phyloP scores from a whole-genome alignment of 1,284 basidiomycete genomes.

The Microbotryum scabiosae region DNA sequence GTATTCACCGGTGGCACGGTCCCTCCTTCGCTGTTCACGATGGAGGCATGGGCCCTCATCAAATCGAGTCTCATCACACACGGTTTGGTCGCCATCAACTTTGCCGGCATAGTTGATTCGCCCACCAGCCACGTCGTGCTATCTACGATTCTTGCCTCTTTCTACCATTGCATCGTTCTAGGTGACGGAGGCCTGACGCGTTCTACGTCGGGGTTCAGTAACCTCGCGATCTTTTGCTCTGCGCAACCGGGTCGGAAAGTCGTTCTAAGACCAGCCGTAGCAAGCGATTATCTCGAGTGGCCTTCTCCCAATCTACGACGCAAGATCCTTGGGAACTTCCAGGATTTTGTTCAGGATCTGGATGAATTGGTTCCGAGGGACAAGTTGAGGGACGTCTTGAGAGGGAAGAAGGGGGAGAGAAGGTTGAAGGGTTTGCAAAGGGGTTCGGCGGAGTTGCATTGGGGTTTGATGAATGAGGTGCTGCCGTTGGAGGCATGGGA shows the following conservation, averaged over 20 bases:
- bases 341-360: slow-evolving; percentile 14
- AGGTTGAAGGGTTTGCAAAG: background rate
- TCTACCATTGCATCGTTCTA: slow-evolving; percentile 68
- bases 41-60: slow-evolving; percentile 69
- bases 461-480: too few relatives aligned
- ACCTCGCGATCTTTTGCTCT: slow-evolving; percentile 29
- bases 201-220: slow-evolving; percentile 6
- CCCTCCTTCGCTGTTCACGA: slow-evolving; percentile 68
- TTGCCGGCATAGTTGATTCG: slow-evolving; percentile 59
- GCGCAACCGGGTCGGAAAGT: background rate
- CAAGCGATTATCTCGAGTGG: slow-evolving; percentile 7
- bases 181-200: slow-evolving; percentile 49
- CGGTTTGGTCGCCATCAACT: slow-evolving; percentile 69
- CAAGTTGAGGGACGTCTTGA: background rate
- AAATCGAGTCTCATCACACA: slow-evolving; percentile 57
- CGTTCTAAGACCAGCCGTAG: slow-evolving; percentile 3
- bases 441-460: too few relatives aligned
- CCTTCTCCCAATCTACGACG: slow-evolving; percentile 9
- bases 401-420: slow-evolving; percentile 1
- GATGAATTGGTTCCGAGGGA: slow-evolving; percentile 5
- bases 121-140: slow-evolving; percentile 58
- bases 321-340: slow-evolving; percentile 14
- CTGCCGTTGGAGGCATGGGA: too few relatives aligned
- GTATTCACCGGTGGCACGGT: slow-evolving; percentile 83
- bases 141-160: slow-evolving; percentile 57